Base-by-base conservation (phyloP, 257 asterid genomes). In the Lantana camara region DNA sequence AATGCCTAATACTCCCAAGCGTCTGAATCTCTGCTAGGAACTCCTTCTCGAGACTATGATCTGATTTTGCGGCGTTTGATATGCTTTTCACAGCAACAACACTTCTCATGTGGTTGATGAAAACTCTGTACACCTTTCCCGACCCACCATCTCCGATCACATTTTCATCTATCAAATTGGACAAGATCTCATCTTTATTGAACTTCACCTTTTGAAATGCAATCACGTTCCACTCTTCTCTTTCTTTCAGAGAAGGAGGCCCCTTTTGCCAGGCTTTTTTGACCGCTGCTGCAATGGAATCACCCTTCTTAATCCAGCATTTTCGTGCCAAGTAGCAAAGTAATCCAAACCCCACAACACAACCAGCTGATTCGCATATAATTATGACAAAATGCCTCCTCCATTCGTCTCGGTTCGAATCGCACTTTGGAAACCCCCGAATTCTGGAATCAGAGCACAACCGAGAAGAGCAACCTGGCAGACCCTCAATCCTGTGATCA, bases 291-390 rank as follows among this genome's bases (percentile, higher is more conserved):
- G n/a, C n/a, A n/a, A n/a, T n/a, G n/a, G n/a, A n/a, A n/a, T n/a
- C n/a, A n/a, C n/a, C n/a, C n/a, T 35, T 70, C 35, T 63, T 37
- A 21, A 35, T 34, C 71, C 70, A 64, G 29, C 73, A 64, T 59
- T 53, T 75, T 69, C 63, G 34, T 40, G 19, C 63, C 22, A 64
- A 32, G 63, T 57, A 65, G 32, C 17, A 27, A 46, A 59, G 34
- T 46, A 75, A 24, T 22, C 30, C 73, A 1, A 70, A 55, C 41
- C 66, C 67, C 0, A 70, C 57, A 19, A 75, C 57, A 42, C 62
- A 38, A 45, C 70, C 73, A 53, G 40, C 35, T 60, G 27, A 7
- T 16, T 3, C 27, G 4, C 20, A n/a, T 12, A 59, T 24, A 17
- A 38, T 46, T 46, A 70, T 37, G 19, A 75, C 15, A 52, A 16